phyloP scores from a whole-genome alignment of 2,329 filamentous ascomycete genomes.

The Penicillium decumbens region DNA sequence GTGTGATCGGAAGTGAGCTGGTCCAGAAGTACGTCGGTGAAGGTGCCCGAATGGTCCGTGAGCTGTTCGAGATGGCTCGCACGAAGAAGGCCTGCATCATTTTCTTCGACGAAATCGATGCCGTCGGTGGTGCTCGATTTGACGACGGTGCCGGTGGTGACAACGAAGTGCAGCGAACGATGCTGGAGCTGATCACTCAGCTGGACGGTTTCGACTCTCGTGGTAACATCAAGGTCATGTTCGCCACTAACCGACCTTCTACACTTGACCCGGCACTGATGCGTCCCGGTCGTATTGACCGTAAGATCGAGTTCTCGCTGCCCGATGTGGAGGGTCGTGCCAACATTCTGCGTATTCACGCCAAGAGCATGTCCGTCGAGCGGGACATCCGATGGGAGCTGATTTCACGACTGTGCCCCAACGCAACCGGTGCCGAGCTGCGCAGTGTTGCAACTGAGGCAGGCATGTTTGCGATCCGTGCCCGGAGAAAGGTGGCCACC shows the following conservation, averaged over 20 bases:
- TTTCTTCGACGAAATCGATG: constrained; percentile 98
- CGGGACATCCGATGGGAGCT: constrained; percentile 98
- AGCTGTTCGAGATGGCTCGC: constrained; percentile 98
- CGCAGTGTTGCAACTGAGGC: constrained; percentile 96
- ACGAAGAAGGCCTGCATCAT: constrained; percentile 99
- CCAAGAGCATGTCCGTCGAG: constrained; percentile 99
- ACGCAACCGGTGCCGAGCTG: constrained; percentile 92
- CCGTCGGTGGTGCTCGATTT: constrained; percentile 90
- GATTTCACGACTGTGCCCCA: constrained; percentile 93
- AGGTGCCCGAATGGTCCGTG: constrained; percentile 95
- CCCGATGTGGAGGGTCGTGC: constrained; percentile 95
- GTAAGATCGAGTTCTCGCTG: constrained; percentile 97
- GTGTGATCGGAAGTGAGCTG: constrained; percentile 94
- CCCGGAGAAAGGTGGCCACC: constrained; percentile 90
- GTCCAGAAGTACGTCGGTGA: constrained; percentile 99
- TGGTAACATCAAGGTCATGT: constrained; percentile 99
- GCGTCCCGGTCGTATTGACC: constrained; percentile 93
- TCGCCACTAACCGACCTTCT: constrained; percentile 92
- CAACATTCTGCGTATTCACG: constrained; percentile 96
- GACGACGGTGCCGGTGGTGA: constrained; percentile 95
- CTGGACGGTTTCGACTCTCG: constrained; percentile 93
- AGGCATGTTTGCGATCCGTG: constrained; percentile 96
- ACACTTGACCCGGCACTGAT: constrained; percentile 95
- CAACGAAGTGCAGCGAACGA: constrained; percentile 96
- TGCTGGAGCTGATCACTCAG: constrained; percentile 96